Percentiles rank a stretch among this genome's conserved stretches.
phyloP scores from a whole-genome alignment of 2,329 filamentous ascomycete genomes.

The Dactylellina cionopaga region DNA sequence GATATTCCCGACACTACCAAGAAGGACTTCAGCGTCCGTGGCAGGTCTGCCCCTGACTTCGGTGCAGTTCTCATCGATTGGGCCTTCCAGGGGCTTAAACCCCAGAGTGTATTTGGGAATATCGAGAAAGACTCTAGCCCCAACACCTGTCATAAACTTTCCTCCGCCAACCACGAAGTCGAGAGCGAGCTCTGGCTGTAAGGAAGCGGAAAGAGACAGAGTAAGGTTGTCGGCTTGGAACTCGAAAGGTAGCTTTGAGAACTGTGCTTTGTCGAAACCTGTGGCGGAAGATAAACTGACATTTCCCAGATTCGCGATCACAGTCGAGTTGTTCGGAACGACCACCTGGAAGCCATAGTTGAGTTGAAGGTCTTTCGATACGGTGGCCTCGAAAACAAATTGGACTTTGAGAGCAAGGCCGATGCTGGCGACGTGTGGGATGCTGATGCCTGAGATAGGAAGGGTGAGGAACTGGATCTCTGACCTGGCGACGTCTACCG shows the following conservation, averaged over 20 bases:
- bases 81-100: background rate
- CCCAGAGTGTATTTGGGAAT: conserved; percentile 11
- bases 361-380: background rate
- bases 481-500: background rate
- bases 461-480: conserved; percentile 2
- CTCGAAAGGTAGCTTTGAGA: background rate
- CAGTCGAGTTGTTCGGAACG: conserved; percentile 17
- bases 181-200: background rate
- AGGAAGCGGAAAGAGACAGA: conserved; percentile 1
- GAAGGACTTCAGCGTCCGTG: conserved; percentile 6
- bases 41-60: background rate
- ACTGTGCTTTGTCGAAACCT: background rate
- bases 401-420: background rate
- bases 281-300: background rate
- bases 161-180: background rate
- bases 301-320: conserved; percentile 2
- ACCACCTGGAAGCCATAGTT: conserved; percentile 12
- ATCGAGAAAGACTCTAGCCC: conserved; percentile 1
- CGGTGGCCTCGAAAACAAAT: background rate
- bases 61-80: conserved; percentile 18
- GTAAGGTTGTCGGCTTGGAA: conserved; percentile 9
- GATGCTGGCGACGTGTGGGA: background rate
- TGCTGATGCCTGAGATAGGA: background rate
- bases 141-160: background rate
- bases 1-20: conserved; percentile 5